Evolutionary conservation across 345 rosid genomes (phyloP).

Genomic region (Lepidium aucheri): DNA sequence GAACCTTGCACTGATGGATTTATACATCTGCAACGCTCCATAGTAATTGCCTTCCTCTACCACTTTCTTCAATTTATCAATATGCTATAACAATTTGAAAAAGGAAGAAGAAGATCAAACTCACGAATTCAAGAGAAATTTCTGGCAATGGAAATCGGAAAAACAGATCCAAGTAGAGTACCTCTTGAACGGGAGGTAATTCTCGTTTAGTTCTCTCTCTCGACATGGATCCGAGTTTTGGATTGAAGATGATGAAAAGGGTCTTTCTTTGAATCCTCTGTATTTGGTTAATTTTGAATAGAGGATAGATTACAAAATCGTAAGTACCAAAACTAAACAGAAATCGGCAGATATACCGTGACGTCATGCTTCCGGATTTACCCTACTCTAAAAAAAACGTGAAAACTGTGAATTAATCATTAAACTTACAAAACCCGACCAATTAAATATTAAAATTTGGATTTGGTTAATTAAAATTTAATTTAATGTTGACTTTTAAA

Average conservation of each 20-base stretch:
- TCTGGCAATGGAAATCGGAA: too few species aligned
- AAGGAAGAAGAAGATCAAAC: too few species aligned
- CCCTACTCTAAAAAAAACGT: neutral
- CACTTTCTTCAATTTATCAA: conserved; percentile 68
- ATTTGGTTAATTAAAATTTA: too few species aligned
- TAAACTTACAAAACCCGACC: too few species aligned
- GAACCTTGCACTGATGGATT: conserved; percentile 83
- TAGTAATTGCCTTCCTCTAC: conserved; percentile 72
- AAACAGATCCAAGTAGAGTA: conserved; percentile 8
- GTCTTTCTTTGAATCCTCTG: neutral
- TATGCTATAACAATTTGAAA: conserved; percentile 36
- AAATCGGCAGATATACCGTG: neutral
- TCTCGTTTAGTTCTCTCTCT: conserved; percentile 37
- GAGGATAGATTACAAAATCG: neutral
- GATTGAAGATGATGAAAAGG: neutral
- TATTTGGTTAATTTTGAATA: neutral
- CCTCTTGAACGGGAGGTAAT: conserved; percentile 87
- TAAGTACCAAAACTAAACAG: conserved; percentile 1
- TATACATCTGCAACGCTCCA: conserved; percentile 98
- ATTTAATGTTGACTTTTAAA: too few species aligned
- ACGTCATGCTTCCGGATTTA: neutral
- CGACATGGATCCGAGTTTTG: conserved; percentile 18
- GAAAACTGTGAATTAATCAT: too few species aligned
- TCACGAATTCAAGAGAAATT: too few species aligned
- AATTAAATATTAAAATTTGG: too few species aligned